These are phyloP conservation scores for Dendrobium catenatum DNA, from an alignment of 106 monocot genomes.

Conservation along the genomic window DNA sequence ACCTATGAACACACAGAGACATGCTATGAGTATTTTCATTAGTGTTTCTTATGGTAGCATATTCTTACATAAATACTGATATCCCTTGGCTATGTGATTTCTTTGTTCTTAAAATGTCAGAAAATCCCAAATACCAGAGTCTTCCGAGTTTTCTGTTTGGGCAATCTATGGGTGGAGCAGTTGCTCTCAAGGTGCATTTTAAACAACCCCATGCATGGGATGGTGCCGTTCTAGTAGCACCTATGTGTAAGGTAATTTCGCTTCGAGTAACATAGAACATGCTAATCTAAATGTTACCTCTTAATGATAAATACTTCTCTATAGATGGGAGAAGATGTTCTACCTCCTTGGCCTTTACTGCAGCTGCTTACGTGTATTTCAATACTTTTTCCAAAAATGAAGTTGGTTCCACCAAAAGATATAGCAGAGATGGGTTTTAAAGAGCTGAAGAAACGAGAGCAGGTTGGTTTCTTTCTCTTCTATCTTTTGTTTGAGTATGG, in stretches of 20 bases:
- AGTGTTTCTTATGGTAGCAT: not conserved
- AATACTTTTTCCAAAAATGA: conserved; percentile 62
- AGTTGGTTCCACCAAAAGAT: conserved; percentile 82
- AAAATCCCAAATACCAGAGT: conserved; percentile 54
- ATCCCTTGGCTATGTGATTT: not conserved
- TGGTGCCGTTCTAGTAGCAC: conserved; percentile 91
- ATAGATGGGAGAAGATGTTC: conserved; percentile 80
- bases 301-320: not conserved
- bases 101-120: conserved; percentile 28
- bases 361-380: conserved; percentile 51
- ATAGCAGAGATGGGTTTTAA: conserved; percentile 85
- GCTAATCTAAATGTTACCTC: not conserved
- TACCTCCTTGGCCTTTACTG: conserved; percentile 72
- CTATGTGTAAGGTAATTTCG: conserved; percentile 86
- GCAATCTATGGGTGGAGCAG: conserved; percentile 95
- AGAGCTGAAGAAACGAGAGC: conserved; percentile 69
- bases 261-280: not conserved
- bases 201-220: conserved; percentile 63
- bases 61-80: not conserved
- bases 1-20: too few relatives aligned
- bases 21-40: too few relatives aligned
- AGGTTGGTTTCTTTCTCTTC: conserved; percentile 30
- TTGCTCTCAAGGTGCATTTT: conserved; percentile 85
- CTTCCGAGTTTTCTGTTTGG: conserved; percentile 91
- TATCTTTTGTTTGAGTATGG: not conserved